These are phyloP conservation scores for Scedosporium boydii DNA, from an alignment of 2,329 filamentous ascomycete genomes.

Conservation along the genomic window DNA sequence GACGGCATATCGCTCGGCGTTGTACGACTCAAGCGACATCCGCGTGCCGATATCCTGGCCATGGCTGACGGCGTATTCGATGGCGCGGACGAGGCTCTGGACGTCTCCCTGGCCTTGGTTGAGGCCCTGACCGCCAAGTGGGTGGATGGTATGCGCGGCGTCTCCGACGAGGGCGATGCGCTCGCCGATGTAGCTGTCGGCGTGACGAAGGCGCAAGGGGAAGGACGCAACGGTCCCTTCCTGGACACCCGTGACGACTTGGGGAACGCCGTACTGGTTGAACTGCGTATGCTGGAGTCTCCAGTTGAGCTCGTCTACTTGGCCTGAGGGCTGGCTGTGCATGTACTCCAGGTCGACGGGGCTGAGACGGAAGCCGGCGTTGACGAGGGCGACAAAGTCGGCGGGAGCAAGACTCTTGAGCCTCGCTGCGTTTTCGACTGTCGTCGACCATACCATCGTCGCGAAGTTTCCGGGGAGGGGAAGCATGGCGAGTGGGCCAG, in stretches of 20 bases:
- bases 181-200: slow-evolving; percentile 85
- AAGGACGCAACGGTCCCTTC: slow-evolving; percentile 77
- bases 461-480: slow-evolving; percentile 76
- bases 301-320: slow-evolving; percentile 77
- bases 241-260: slow-evolving; percentile 61
- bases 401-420: slow-evolving; percentile 64
- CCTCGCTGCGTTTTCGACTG: slow-evolving; percentile 64
- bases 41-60: slow-evolving; percentile 79
- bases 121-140: slow-evolving; percentile 85
- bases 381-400: slow-evolving; percentile 81
- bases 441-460: slow-evolving; percentile 92
- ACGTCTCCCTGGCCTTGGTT: slow-evolving; percentile 91
- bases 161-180: slow-evolving; percentile 90
- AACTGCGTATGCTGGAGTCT: slow-evolving; percentile 60
- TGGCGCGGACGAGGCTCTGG: slow-evolving; percentile 62
- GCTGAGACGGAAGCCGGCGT: slow-evolving; percentile 80
- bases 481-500: slow-evolving; percentile 83
- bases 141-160: slow-evolving; percentile 90
- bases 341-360: slow-evolving; percentile 76
- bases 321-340: slow-evolving; percentile 50
- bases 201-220: slow-evolving; percentile 82
- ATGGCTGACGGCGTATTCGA: slow-evolving; percentile 67
- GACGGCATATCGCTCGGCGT: slow-evolving; percentile 66
- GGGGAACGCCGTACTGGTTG: slow-evolving; percentile 48
- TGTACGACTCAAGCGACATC: slow-evolving; percentile 74